These are phyloP conservation scores for Fragaria vesca DNA, from an alignment of 306 rosid genomes.

Conservation along the genomic window DNA sequence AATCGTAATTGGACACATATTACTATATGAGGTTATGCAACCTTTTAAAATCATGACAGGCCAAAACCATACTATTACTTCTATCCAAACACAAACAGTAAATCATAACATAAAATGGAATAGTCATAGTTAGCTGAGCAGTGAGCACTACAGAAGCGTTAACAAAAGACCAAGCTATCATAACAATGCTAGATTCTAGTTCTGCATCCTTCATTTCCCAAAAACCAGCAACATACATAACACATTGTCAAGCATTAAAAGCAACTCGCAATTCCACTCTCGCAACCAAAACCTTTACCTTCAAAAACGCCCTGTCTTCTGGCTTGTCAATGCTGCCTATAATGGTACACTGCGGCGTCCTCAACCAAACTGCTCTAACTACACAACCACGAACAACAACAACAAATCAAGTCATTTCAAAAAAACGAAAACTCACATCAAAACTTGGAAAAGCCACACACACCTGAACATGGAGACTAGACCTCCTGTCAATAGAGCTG, in stretches of 20 bases:
- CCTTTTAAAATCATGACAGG: background rate
- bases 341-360: constrained; percentile 88
- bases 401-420: background rate
- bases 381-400: constrained; percentile 14
- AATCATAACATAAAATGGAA: background rate
- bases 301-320: constrained; percentile 36
- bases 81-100: background rate
- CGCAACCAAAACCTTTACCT: constrained; percentile 29
- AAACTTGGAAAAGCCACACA: background rate
- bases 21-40: background rate
- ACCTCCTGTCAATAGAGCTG: too few species aligned
- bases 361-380: constrained; percentile 63
- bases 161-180: background rate
- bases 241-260: background rate
- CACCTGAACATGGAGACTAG: constrained; percentile 71
- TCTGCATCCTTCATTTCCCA: too few species aligned
- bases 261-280: background rate
- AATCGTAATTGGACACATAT: background rate
- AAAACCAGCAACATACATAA: background rate
- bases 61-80: background rate
- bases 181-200: background rate
- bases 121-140: background rate
- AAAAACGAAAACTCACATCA: background rate
- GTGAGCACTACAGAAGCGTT: too few species aligned
- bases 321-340: constrained; percentile 76